Conservation (phyloP, 1,284 basidiomycete genomes). For the Earliella scabrosa region DNA sequence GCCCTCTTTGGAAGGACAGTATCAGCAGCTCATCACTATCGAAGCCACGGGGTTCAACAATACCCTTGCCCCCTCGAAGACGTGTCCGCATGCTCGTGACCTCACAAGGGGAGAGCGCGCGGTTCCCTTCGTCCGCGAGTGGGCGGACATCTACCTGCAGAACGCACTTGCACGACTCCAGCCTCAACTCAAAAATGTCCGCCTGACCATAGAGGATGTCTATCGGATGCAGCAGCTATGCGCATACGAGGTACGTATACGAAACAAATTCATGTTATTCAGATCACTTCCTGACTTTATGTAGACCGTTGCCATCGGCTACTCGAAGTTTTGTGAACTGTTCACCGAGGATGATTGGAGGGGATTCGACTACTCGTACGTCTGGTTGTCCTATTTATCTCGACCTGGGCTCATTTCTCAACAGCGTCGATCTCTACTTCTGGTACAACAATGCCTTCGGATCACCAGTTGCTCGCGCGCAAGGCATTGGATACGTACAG, state of each 20-base stretch:
- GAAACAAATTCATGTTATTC: too few species aligned
- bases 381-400: constrained; percentile 8
- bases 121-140: constrained; percentile 57
- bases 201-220: constrained; percentile 73
- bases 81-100: constrained; percentile 65
- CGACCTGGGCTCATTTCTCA: background rate
- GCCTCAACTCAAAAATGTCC: constrained; percentile 61
- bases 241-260: constrained; percentile 79
- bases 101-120: constrained; percentile 58
- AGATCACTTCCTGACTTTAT: background rate
- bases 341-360: constrained; percentile 92
- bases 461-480: constrained; percentile 75
- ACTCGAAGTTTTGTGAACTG: constrained; percentile 87
- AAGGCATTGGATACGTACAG: constrained; percentile 86
- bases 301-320: constrained; percentile 88
- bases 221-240: constrained; percentile 80
- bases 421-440: constrained; percentile 43
- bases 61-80: constrained; percentile 76
- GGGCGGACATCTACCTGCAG: constrained; percentile 75
- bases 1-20: constrained; percentile 78
- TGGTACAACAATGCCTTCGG: constrained; percentile 78
- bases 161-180: constrained; percentile 68
- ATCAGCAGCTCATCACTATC: constrained; percentile 81
- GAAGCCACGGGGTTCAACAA: constrained; percentile 80
- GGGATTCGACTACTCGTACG: constrained; percentile 84